A percentile compares a stretch with the other conserved stretches of the same genome.
These are phyloP conservation scores for Daldinia sp. DNA, from an alignment of 2,329 filamentous ascomycete genomes.

Conservation along the genomic window DNA sequence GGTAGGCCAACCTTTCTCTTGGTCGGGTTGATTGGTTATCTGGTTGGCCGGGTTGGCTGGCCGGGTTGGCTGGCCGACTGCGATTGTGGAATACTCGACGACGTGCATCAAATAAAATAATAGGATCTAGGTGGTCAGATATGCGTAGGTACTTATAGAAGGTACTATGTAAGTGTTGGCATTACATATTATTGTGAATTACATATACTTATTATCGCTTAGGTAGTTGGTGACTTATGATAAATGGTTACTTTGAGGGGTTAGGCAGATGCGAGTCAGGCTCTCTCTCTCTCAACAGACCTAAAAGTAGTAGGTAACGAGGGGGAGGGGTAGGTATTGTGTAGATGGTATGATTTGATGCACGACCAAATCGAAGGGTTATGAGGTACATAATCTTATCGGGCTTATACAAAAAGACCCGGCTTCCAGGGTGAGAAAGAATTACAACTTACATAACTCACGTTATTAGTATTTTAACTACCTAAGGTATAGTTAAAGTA, in stretches of 20 bases:
- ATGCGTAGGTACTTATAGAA: constrained; percentile 13
- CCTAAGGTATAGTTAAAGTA: background rate
- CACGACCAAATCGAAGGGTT: background rate
- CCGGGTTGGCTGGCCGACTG: constrained; percentile 39
- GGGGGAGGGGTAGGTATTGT: constrained; percentile 1
- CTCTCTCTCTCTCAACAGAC: constrained; percentile 13
- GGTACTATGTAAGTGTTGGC: background rate
- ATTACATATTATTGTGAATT: constrained; percentile 19
- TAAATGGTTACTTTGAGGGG: constrained; percentile 1
- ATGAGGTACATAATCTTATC: background rate
- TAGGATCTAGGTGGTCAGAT: constrained; percentile 35
- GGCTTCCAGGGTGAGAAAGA: background rate
- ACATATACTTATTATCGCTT: constrained; percentile 7
- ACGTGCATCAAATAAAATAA: constrained; percentile 29
- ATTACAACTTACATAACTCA: background rate
- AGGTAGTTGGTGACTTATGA: background rate
- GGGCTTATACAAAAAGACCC: background rate
- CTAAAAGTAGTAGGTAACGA: constrained; percentile 1
- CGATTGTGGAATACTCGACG: constrained; percentile 28
- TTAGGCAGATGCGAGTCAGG: constrained; percentile 39
- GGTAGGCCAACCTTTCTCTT: constrained; percentile 26
- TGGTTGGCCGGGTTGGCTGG: constrained; percentile 41
- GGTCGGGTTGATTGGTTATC: constrained; percentile 38
- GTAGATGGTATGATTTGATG: background rate
- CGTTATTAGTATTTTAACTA: background rate